These are phyloP conservation scores for Spergularia azorica DNA, from an alignment of 179 eudicot species.

Conservation along the genomic window DNA sequence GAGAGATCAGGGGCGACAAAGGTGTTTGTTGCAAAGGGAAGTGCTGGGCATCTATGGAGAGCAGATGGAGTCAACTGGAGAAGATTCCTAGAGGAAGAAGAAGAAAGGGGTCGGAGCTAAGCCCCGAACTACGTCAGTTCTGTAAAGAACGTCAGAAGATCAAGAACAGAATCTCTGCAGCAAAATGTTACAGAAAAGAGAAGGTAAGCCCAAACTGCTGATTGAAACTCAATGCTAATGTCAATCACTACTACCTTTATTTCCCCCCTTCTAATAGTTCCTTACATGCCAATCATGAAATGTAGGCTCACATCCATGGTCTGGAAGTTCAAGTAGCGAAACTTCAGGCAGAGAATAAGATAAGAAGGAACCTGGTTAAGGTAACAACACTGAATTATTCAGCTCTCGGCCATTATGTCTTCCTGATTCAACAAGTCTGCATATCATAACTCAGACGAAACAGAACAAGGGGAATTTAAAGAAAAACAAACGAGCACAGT, in stretches of 20 bases:
- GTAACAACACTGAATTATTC: not conserved
- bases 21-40: conserved; percentile 25
- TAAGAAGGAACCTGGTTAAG: conserved; percentile 33
- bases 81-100: conserved; percentile 20
- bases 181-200: conserved; percentile 16
- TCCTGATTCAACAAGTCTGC: not conserved
- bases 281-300: not conserved
- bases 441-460: not conserved
- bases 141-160: conserved; percentile 24
- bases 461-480: too few relatives aligned
- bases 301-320: conserved; percentile 20
- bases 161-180: conserved; percentile 29
- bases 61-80: not conserved
- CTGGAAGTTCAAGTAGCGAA: conserved; percentile 18
- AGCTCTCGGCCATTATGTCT: not conserved
- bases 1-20: not conserved
- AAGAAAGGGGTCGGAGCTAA: conserved; percentile 15
- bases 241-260: not conserved
- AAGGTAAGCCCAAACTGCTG: conserved; percentile 17
- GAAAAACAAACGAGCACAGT: too few relatives aligned
- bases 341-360: conserved; percentile 29
- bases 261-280: not conserved
- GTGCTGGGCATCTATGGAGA: conserved; percentile 20
- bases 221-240: too few relatives aligned
- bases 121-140: conserved; percentile 3